Base-by-base conservation (phyloP, 2,329 filamentous ascomycete species). In the Cercospora citrullina region DNA sequence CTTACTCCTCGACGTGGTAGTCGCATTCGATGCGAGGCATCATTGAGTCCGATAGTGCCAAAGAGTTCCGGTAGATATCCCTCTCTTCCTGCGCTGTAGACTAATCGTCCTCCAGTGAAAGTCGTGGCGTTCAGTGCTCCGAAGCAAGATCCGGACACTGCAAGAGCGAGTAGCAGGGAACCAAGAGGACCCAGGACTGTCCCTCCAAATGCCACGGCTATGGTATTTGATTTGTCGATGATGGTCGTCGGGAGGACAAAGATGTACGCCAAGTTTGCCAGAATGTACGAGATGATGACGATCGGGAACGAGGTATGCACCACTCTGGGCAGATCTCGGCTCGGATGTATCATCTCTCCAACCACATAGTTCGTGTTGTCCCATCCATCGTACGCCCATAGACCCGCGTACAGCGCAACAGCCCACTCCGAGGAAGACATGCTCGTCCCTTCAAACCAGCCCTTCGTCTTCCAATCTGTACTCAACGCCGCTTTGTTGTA, bases 341-440 rank as follows among this genome's bases (percentile, higher is more conserved):
- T 87, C 0, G 95, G 93, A 76, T 97, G 94, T 75, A 93, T 91
- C 83, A 99, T 98, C 80, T 99, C 95, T 74, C 94, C 95, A 0
- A 96, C 93, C 6, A 99, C 95, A 76, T 97, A 99, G 81, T 97
- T 99, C 70, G 94, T 96, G 79, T 99, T 99, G 78, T 99, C 95
- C 95, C 95, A 99, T 31, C 95, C 95, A 78, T 99, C 95, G 80
- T 95, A 99, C 0, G 95, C 95, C 95, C 95, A 99, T 5, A 99
- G 85, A 8, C 95, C 95, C 16, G 93, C 94, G 78, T 99, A 99
- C 58, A 99, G 81, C 0, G 95, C 95, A 58, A 99, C 91, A 3
- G 95, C 95, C 91, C 94, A 98, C 72, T 89, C 90, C 58, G 91
- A 96, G 61, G 91, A 85, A 77, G 94, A 91, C 14, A 84, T 87